Evolutionary conservation across 2,329 filamentous ascomycete genomes (phyloP), one percentile per base, ranked within the genome.

Genomic region (Cladosporium sp.): DNA sequence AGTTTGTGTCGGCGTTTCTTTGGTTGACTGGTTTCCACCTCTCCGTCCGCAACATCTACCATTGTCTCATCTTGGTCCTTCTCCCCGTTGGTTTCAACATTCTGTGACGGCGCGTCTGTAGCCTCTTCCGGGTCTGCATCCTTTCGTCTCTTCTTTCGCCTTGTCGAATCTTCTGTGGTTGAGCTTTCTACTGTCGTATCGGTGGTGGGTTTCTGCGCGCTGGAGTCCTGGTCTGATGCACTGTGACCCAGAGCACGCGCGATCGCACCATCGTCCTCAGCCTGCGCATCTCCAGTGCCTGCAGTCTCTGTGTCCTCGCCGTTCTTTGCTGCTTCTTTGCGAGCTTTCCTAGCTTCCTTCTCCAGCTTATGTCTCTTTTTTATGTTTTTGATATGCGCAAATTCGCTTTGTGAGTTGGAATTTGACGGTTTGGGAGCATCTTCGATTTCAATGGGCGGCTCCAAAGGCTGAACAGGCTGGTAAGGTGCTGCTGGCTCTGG

Each of bases 1-100:
- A 70, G 58, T 50, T 73, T 72, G 38, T 74, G 67, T 3, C 74
- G 69, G 51, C 74, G 67, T 53, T 74, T 75, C 27, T 83, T 65
- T 1, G 79, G 78, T 43, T 57, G 38, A 18, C 29, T 13, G 15
- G 41, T 20, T 19, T 51, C 42, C n/a, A 15, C n/a, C 7, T 47
- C 39, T 18, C 12, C 22, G 20, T 33, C 38, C 13, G 52, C 43
- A 22, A 30, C 38, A 40, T 50, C 43, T 25, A 51, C 20, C 27
- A 48, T 40, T 15, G 40, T 25, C 25, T 40, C 45, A 16, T 48
- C 45, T 20, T 48, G 20, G 16, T 50, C 30, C n/a, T 32, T 25
- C 9, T 52, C 40, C 7, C 19, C 18, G 29, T 52, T 50, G 5
- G 11, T 43, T 33, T 38, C 41, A 33, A 20, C 20, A n/a, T 36